Conservation (phyloP, 2,329 filamentous ascomycete genomes). For the Epichloe typhina region DNA sequence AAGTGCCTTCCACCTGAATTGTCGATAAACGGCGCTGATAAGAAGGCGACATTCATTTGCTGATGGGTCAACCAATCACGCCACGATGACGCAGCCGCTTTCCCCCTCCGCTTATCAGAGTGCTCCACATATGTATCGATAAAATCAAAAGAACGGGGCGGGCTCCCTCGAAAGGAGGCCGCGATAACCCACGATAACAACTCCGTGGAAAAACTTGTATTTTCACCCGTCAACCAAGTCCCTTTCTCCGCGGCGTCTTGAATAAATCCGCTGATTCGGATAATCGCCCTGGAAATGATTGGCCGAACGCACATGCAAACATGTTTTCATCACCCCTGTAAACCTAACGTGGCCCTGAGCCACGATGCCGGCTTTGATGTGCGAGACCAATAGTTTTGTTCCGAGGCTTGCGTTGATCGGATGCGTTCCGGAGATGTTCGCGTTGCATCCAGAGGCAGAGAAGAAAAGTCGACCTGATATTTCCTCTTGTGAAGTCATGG, state of each 20-base stretch:
- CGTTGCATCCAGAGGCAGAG: neutral
- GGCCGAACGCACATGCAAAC: neutral
- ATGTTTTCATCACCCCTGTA: no score
- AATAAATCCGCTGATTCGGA: neutral
- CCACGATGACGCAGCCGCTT: neutral
- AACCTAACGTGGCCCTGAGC: neutral
- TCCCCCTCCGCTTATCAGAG: no score
- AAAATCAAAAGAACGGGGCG: no score
- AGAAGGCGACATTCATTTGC: neutral
- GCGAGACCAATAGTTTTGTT: neutral
- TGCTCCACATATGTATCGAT: no score
- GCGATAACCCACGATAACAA: no score
- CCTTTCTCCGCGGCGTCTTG: slow-evolving; percentile 2
- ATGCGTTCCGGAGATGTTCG: slow-evolving; percentile 3
- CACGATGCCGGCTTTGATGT: neutral
- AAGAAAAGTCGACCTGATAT: neutral
- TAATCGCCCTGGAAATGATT: neutral
- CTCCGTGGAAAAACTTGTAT: no score
- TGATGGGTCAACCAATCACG: neutral
- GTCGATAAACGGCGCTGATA: neutral
- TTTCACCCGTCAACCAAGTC: neutral
- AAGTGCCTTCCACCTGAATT: neutral
- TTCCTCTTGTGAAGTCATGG: neutral
- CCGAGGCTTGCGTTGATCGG: neutral
- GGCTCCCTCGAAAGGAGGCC: no score